Evolutionary conservation across 2,329 filamentous ascomycete genomes (phyloP).

Genomic region (Neonectria faginata): DNA sequence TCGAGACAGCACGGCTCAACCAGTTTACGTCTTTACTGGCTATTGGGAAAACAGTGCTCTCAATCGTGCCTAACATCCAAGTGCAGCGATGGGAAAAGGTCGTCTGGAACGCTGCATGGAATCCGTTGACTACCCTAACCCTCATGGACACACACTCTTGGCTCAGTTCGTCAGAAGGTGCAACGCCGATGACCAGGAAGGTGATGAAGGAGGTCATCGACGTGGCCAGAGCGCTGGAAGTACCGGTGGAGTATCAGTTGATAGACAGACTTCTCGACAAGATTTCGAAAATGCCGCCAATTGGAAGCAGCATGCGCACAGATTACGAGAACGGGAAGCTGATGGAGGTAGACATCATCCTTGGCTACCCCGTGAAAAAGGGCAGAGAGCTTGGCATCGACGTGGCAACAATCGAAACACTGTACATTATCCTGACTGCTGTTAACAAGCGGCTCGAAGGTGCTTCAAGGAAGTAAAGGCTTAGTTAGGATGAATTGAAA

Average conservation of each 20-base stretch:
- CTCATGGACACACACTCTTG: slow-evolving; percentile 64
- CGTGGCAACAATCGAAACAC: slow-evolving; percentile 62
- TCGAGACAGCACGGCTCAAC: slow-evolving; percentile 54
- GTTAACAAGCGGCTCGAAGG: slow-evolving; percentile 42
- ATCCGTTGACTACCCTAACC: slow-evolving; percentile 69
- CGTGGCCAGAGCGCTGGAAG: slow-evolving; percentile 66
- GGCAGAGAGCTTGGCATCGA: slow-evolving; percentile 65
- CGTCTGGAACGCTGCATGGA: slow-evolving; percentile 71
- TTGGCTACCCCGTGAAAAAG: slow-evolving; percentile 69
- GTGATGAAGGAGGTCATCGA: slow-evolving; percentile 65
- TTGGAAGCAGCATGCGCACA: slow-evolving; percentile 65
- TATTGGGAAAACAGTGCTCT: slow-evolving; percentile 57
- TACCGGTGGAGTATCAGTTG: slow-evolving; percentile 59
- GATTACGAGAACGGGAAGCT: slow-evolving; percentile 67
- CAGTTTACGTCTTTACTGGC: slow-evolving; percentile 56
- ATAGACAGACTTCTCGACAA: slow-evolving; percentile 60
- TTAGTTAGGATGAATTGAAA: neutral
- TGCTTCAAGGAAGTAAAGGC: neutral
- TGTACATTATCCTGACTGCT: slow-evolving; percentile 51
- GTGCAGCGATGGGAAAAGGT: slow-evolving; percentile 70
- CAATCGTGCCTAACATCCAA: slow-evolving; percentile 67
- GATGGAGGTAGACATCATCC: slow-evolving; percentile 73
- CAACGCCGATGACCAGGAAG: slow-evolving; percentile 62
- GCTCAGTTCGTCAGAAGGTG: slow-evolving; percentile 56
- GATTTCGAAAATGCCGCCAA: slow-evolving; percentile 59